Evolutionary conservation across 129 eudicot species (phyloP), one percentile per base, ranked within the genome.

Genomic region (Ambrosia trifida): DNA sequence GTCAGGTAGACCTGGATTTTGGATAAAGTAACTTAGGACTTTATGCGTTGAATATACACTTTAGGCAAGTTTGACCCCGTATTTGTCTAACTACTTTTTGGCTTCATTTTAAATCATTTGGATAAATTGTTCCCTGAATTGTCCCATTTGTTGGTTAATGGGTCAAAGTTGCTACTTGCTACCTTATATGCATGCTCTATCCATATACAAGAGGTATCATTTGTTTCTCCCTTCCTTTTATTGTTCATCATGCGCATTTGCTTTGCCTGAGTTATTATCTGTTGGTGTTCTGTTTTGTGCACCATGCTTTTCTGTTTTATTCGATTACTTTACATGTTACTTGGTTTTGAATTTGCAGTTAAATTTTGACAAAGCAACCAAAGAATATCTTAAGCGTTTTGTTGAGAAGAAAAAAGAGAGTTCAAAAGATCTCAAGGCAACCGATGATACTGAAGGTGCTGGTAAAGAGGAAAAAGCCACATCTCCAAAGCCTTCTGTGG

Each of bases 401-500:
- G 94, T 90, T 41, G 94, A 84, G 75, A 90, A 90, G 87, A 88
- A 90, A 80, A 82, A 74, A 41, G 96, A 86, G 70, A 83, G 78
- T 69, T 59, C 53, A 19, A 84, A 82, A 72, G 70, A 61, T 63
- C 64, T 62, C 13, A 72, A 76, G 75, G 86, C 76, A 79, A 57
- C 81, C 49, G 86, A 59, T 77, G 46, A 77, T 78, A 56, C 79
- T 47, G 94, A 79, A 46, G 85, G 76, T 65, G 66, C 75, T 63
- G 83, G 74, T 76, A 82, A 79, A 63, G 91, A 74, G 72, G 95
- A 77, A 73, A 76, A 35, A 61, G 62, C 75, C 49, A 77, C 81
- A 41, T 24, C 84, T 28, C 84, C 66, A 66, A 75, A 85, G 51
- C 46, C 91, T 41, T 31, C 87, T 47, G 74, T 31, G 8, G 87